Percentiles rank a stretch among this genome's conserved stretches.
phyloP scores from a whole-genome alignment of 371 early-diverging fungal species.

The Mycotypha africana region DNA sequence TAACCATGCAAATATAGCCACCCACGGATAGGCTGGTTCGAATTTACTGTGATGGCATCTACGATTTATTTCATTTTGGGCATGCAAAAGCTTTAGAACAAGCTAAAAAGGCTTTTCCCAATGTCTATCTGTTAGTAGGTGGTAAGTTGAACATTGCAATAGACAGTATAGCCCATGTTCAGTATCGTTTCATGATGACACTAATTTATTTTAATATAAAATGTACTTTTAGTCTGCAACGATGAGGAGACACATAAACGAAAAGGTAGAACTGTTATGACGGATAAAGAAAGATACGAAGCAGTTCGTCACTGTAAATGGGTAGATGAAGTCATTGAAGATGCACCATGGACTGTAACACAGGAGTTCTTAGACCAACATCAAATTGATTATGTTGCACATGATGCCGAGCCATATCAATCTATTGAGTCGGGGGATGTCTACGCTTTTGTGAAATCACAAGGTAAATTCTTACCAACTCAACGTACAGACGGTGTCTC shows the following conservation, averaged over 20 bases:
- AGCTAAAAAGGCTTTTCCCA: conserved; percentile 90
- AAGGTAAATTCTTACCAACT: conserved; percentile 83
- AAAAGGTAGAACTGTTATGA: conserved; percentile 90
- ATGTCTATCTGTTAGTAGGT: conserved; percentile 87
- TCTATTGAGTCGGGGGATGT: conserved; percentile 77
- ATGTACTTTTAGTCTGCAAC: conserved; percentile 54
- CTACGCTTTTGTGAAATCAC: conserved; percentile 84
- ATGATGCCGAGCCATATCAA: conserved; percentile 91
- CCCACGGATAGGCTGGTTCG: conserved; percentile 75
- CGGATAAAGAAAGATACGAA: conserved; percentile 79
- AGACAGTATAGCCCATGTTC: too few relatives aligned
- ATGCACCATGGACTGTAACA: conserved; percentile 85
- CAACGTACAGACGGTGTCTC: conserved; percentile 89
- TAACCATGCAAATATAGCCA: conserved; percentile 28
- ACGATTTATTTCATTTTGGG: conserved; percentile 94
- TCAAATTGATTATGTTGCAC: conserved; percentile 91
- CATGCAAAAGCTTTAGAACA: conserved; percentile 92
- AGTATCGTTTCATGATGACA: too few relatives aligned
- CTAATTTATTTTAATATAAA: background rate
- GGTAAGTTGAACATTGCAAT: too few relatives aligned
- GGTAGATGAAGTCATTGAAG: conserved; percentile 88
- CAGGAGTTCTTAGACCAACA: conserved; percentile 85
- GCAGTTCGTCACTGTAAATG: conserved; percentile 89
- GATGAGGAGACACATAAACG: conserved; percentile 73
- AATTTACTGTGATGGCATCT: conserved; percentile 92